Conservation (phyloP, 1,139 yeast genomes). For the Yamadazyma conglobata region DNA sequence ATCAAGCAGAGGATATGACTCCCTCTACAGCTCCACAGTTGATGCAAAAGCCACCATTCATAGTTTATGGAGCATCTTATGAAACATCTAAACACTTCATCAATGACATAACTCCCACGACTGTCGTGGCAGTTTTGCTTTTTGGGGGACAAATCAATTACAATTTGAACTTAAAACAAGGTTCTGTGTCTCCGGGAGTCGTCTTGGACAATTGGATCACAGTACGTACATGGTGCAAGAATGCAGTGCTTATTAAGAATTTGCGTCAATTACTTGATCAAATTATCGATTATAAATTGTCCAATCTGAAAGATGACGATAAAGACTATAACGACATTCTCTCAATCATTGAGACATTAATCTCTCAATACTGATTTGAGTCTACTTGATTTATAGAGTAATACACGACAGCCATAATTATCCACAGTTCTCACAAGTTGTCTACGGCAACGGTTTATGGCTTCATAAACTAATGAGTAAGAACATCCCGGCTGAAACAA, state of each 20-base stretch:
- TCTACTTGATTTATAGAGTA: too few relatives aligned
- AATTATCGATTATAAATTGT: constrained; percentile 54
- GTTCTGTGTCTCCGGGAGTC: constrained; percentile 56
- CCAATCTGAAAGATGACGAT: constrained; percentile 2
- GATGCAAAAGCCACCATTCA: constrained; percentile 45
- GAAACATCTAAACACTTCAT: constrained; percentile 68
- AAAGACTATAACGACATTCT: constrained; percentile 1
- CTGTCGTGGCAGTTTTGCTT: constrained; percentile 63
- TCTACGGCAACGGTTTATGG: too few relatives aligned
- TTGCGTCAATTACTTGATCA: constrained; percentile 63
- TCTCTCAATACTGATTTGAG: neutral
- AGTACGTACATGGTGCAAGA: constrained; percentile 87
- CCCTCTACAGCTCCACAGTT: constrained; percentile 20
- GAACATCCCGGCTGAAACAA: too few relatives aligned
- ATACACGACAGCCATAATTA: too few relatives aligned
- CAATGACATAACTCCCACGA: constrained; percentile 75
- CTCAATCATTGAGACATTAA: constrained; percentile 2
- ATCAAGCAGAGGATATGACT: constrained; percentile 31
- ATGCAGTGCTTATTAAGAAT: constrained; percentile 78
- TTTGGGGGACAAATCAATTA: constrained; percentile 78
- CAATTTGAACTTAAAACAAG: constrained; percentile 48
- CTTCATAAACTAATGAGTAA: too few relatives aligned
- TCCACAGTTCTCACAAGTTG: too few relatives aligned
- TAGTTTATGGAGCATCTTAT: constrained; percentile 54
- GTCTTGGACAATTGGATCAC: constrained; percentile 79